Evolutionary conservation across 306 rosid species (phyloP).

Genomic region (Pterocarpus santalinus): DNA sequence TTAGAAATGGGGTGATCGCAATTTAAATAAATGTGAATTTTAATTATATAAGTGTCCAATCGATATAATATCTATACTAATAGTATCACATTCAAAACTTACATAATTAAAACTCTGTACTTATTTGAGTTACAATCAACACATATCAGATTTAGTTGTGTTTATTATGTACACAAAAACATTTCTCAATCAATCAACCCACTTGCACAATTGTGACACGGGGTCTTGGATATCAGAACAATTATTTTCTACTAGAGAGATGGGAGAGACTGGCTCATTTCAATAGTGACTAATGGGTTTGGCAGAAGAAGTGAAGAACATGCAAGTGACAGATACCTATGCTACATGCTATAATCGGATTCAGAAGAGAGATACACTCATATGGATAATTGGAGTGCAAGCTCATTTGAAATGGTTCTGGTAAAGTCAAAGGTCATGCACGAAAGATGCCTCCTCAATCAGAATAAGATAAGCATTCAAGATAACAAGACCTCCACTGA

Average conservation of each 20-base stretch:
- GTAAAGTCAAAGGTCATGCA: background rate
- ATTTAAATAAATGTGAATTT: no score
- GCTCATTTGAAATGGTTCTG: background rate
- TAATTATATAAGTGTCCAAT: no score
- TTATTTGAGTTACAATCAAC: no score
- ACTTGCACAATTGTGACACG: background rate
- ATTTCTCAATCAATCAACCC: background rate
- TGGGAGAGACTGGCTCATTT: constrained; percentile 41
- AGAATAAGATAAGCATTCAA: constrained; percentile 41
- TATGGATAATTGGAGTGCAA: background rate
- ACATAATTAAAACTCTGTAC: no score
- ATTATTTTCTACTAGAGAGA: background rate
- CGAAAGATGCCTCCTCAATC: constrained; percentile 36
- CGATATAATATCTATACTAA: no score
- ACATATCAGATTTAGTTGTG: no score
- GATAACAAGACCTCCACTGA: constrained; percentile 49
- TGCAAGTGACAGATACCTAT: constrained; percentile 39
- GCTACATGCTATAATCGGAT: background rate
- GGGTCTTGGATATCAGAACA: background rate
- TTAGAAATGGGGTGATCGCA: no score
- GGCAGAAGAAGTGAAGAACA: constrained; percentile 60
- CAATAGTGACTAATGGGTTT: constrained; percentile 53
- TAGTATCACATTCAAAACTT: no score
- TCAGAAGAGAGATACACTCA: constrained; percentile 16
- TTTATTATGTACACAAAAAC: no score